Conservation (phyloP, 2,329 filamentous ascomycete genomes). For the Fusarium xylarioides region DNA sequence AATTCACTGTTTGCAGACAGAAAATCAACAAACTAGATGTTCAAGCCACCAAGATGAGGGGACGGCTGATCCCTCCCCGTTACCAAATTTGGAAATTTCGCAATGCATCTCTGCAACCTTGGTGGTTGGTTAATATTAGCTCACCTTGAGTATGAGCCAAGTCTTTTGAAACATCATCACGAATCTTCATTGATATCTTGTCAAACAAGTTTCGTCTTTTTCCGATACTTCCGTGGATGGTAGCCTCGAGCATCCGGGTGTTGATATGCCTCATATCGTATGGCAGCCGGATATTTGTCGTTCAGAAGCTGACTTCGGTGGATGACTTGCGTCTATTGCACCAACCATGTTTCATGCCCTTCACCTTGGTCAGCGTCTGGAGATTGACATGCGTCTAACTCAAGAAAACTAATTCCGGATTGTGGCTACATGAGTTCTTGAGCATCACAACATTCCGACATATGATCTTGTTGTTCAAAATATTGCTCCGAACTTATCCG, state of each 20-base stretch:
- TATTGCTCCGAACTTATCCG: conserved; percentile 27
- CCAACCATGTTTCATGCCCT: conserved; percentile 14
- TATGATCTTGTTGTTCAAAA: conserved; percentile 7
- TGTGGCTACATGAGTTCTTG: conserved; percentile 30
- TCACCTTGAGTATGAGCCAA: neutral
- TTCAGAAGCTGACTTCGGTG: conserved; percentile 3
- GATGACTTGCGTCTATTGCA: conserved; percentile 2
- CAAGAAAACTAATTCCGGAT: conserved; percentile 25
- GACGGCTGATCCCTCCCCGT: conserved; percentile 1
- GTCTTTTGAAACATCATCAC: neutral
- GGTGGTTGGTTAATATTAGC: conserved; percentile 3
- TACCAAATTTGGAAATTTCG: conserved; percentile 10
- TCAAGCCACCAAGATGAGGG: conserved; percentile 16
- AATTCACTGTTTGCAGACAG: neutral
- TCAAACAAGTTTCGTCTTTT: conserved; percentile 2
- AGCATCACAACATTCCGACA: conserved; percentile 14
- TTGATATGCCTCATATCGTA: neutral
- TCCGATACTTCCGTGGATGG: neutral
- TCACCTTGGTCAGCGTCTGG: conserved; percentile 33
- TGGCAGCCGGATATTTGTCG: neutral
- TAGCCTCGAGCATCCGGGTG: neutral
- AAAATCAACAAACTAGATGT: neutral
- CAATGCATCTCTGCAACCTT: neutral
- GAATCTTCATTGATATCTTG: neutral
- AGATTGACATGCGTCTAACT: conserved; percentile 25